Percentiles rank a stretch among this genome's conserved stretches.
phyloP scores from a whole-genome alignment of 2,329 filamentous ascomycete species.

The Drechslerella coelobrocha region DNA sequence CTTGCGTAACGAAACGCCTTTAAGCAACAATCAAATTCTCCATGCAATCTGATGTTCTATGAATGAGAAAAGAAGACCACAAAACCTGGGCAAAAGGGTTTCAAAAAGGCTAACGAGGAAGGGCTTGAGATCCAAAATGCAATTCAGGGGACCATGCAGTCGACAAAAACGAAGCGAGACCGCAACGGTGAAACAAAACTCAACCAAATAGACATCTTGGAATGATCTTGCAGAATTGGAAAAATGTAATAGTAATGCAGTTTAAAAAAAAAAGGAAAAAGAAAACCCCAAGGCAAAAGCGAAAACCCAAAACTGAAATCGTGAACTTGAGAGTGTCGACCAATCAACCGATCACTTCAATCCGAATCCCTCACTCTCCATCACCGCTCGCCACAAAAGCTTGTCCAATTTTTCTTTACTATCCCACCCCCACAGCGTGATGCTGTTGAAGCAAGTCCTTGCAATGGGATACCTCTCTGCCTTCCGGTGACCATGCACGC shows the following conservation, averaged over 20 bases:
- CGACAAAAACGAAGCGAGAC: no score
- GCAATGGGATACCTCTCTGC: constrained; percentile 79
- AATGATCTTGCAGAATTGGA: no score
- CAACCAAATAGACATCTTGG: no score
- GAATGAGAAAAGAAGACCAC: no score
- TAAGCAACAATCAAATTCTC: background rate
- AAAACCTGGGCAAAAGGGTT: no score
- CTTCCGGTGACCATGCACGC: constrained; percentile 63
- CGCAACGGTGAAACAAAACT: constrained; percentile 1
- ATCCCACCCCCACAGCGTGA: constrained; percentile 76
- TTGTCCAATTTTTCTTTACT: constrained; percentile 71
- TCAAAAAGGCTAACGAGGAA: no score
- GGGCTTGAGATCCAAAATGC: no score
- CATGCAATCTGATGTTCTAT: no score
- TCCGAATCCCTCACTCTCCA: constrained; percentile 89
- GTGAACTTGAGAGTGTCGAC: background rate
- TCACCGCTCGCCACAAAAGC: constrained; percentile 83
- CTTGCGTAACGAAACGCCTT: background rate
- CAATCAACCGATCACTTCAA: constrained; percentile 68
- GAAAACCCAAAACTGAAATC: background rate
- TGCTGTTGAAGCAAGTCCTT: constrained; percentile 86
- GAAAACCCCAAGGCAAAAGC: background rate
- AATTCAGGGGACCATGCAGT: no score
- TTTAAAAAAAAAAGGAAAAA: background rate
- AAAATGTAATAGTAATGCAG: background rate